Percentiles rank a stretch among this genome's conserved stretches.
Evolutionary conservation across 2,329 filamentous ascomycete genomes (phyloP).

Genomic region (Diaporthe ampelina): DNA sequence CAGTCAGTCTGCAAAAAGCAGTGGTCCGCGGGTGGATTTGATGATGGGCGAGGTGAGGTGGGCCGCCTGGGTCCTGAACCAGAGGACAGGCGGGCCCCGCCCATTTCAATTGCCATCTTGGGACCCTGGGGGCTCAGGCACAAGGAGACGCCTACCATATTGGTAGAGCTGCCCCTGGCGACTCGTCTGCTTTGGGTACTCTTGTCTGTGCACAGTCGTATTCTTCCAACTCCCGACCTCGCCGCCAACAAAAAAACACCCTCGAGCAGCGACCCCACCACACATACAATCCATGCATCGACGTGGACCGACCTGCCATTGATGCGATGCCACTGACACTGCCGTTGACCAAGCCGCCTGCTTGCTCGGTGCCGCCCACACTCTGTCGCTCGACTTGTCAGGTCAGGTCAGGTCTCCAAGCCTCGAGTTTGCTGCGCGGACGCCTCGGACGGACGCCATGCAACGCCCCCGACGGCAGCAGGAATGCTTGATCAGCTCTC

Average conservation of each 20-base stretch:
- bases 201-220: constrained; percentile 28
- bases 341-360: constrained; percentile 2
- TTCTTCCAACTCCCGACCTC: constrained; percentile 28
- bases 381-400: neutral
- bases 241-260: constrained; percentile 6
- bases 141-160: constrained; percentile 28
- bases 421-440: neutral
- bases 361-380: neutral
- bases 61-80: constrained; percentile 5
- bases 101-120: constrained; percentile 22
- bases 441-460: constrained; percentile 22
- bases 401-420: no score
- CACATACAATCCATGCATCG: constrained; percentile 13
- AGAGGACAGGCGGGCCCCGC: constrained; percentile 18
- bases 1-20: neutral
- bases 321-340: constrained; percentile 1
- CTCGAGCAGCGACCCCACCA: constrained; percentile 14
- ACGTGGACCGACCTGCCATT: constrained; percentile 20
- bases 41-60: neutral
- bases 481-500: constrained; percentile 17
- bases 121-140: constrained; percentile 2
- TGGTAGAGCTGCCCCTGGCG: constrained; percentile 15
- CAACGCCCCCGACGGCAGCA: constrained; percentile 24
- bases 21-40: neutral
- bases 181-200: constrained; percentile 15